Percentiles rank a stretch among this genome's conserved stretches.
Evolutionary conservation across 2,329 filamentous ascomycete genomes (phyloP).

Genomic region (Ilyonectria robusta): DNA sequence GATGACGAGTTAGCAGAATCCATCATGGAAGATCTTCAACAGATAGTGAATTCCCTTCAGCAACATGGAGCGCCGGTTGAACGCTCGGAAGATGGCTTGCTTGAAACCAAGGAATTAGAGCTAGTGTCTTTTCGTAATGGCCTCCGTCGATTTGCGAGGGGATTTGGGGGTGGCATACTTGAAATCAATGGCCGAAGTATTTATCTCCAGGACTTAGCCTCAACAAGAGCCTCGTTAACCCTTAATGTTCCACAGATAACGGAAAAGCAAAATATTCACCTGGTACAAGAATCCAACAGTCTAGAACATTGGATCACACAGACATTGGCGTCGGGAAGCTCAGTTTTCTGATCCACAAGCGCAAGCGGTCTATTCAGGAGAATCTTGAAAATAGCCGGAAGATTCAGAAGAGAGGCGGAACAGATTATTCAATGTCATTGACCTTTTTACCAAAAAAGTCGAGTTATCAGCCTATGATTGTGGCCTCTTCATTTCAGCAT

Average conservation of each 20-base stretch:
- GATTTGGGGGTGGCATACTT: not conserved
- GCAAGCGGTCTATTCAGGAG: not conserved
- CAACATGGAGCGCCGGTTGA: not conserved
- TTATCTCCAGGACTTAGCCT: not conserved
- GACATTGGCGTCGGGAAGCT: slow-evolving; percentile 2
- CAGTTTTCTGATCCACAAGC: slow-evolving; percentile 15
- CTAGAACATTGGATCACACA: not conserved
- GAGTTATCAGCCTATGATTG: slow-evolving; percentile 16
- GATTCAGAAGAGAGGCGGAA: not conserved
- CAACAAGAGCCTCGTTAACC: not conserved
- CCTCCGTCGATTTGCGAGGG: slow-evolving; percentile 10
- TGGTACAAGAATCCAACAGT: not conserved
- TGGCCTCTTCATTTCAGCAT: slow-evolving; percentile 7
- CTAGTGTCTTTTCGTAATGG: not conserved
- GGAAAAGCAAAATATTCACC: not conserved
- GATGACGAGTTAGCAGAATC: not conserved
- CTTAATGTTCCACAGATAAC: not conserved
- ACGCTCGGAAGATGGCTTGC: not conserved
- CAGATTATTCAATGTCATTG: slow-evolving; percentile 18
- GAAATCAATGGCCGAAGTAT: not conserved
- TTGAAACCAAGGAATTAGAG: not conserved
- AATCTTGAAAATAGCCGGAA: not conserved
- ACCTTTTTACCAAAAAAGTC: slow-evolving; percentile 1
- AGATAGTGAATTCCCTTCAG: not conserved
- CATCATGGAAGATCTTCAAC: slow-evolving; percentile 4